A percentile compares a stretch with the other conserved stretches of the same genome.
These are phyloP conservation scores for Neophaeococcomyces mojaviensis DNA, from an alignment of 2,329 filamentous ascomycete species.

Conservation along the genomic window DNA sequence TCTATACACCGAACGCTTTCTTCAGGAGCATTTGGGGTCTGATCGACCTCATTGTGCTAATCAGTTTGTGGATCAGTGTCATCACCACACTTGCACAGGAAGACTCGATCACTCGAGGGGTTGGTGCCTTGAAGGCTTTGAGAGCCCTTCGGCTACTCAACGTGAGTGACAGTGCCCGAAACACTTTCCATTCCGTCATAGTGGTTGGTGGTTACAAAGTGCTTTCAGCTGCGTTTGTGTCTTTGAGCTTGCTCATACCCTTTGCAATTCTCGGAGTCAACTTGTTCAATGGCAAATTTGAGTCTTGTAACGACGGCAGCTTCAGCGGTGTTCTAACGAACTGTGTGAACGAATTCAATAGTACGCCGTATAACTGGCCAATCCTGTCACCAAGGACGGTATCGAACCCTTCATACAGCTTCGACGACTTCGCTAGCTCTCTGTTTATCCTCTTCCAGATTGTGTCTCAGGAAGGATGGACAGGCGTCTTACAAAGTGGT, in stretches of 20 bases:
- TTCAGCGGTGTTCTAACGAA: slow-evolving; percentile 45
- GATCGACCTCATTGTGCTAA: slow-evolving; percentile 82
- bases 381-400: slow-evolving; percentile 76
- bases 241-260: slow-evolving; percentile 84
- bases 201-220: slow-evolving; percentile 93
- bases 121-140: slow-evolving; percentile 94
- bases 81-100: slow-evolving; percentile 72
- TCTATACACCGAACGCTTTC: slow-evolving; percentile 96
- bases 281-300: slow-evolving; percentile 76
- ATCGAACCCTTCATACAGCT: slow-evolving; percentile 76
- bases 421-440: slow-evolving; percentile 89
- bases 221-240: slow-evolving; percentile 84
- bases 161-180: slow-evolving; percentile 87
- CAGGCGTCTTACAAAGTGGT: slow-evolving; percentile 78
- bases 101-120: slow-evolving; percentile 76
- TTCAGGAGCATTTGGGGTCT: slow-evolving; percentile 94
- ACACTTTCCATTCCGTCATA: slow-evolving; percentile 95
- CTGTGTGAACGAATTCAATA: slow-evolving; percentile 78
- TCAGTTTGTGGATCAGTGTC: slow-evolving; percentile 95
- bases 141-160: slow-evolving; percentile 87
- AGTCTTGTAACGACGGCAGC: slow-evolving; percentile 69
- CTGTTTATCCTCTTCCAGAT: slow-evolving; percentile 98
- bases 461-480: slow-evolving; percentile 97
- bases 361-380: slow-evolving; percentile 72
- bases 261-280: slow-evolving; percentile 96